Evolutionary conservation across 352 stramenopile species (phyloP), one percentile per base, ranked within the genome.

Genomic region (Peronospora destructor): DNA sequence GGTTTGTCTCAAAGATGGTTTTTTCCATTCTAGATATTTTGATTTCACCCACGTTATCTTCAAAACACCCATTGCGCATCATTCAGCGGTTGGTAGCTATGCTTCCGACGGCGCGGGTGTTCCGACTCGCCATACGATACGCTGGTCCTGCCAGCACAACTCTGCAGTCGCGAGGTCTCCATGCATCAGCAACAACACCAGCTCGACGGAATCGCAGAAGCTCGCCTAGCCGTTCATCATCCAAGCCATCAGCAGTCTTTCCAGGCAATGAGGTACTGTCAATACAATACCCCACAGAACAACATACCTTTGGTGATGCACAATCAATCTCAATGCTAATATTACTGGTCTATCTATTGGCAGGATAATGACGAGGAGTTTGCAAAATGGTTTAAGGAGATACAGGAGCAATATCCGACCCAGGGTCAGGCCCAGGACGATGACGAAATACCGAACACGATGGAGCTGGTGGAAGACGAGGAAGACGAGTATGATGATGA

Each of bases 131-230:
- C 29, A 49, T 68, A 23, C 46, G 28, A 26, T 55, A 68, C 9
- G 51, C 49, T 5, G 35, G 25, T 14, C 48, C 37, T 40, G 23
- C 25, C 4, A 49, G 32, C 19, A 2, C 51, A 9, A 58, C 30
- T n/a, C 38, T 60, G 28, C 62, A 64, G 7, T 46, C 56, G 25
- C 59, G 65, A 25, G 44, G 34, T 8, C 53, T 89, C 28, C 75
- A 83, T 38, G 71, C 59, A 1, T 85, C 75, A 13, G 11, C 51
- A 16, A 25, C 59, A 8, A 48, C 48, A 6, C 32, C 68, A 14
- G 75, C 75, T 28, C 71, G 77, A 8, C 64, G 60, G 11, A 81
- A 79, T 53, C 64, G 66, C 25, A 60, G 71, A 44, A 61, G 56
- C 13, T 58, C 57, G 0, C 40, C 63, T 4, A 60, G 48, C 25